phyloP scores from a whole-genome alignment of 2,329 filamentous ascomycete species.

The Thermothelomyces thermophilus region DNA sequence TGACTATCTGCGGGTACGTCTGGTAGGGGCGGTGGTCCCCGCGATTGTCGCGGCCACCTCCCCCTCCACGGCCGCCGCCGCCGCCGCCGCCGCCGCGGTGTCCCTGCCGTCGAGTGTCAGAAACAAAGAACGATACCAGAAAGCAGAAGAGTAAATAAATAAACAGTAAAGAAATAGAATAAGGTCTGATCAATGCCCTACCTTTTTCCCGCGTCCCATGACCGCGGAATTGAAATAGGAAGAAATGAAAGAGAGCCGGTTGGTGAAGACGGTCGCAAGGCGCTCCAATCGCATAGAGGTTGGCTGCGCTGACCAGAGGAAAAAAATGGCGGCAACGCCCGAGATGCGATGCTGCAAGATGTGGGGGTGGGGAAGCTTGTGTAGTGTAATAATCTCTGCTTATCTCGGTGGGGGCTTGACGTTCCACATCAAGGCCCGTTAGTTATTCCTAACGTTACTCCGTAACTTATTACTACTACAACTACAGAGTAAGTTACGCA shows the following conservation, averaged over 20 bases:
- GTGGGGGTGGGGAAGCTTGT: constrained; percentile 24
- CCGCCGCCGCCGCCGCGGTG: constrained; percentile 30
- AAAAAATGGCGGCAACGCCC: constrained; percentile 16
- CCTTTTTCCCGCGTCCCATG: constrained; percentile 25
- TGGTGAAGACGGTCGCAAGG: constrained; percentile 15
- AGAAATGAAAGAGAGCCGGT: constrained; percentile 4
- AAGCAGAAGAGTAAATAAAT: no score
- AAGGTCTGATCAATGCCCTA: constrained; percentile 1
- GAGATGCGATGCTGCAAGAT: constrained; percentile 10
- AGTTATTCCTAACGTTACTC: no score
- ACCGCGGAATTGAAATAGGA: constrained; percentile 11
- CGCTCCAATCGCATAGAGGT: constrained; percentile 21
- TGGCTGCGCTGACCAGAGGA: constrained; percentile 10
- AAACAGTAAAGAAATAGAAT: not conserved
- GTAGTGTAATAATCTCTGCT: no score
- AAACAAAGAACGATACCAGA: not conserved
- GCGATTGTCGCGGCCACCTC: constrained; percentile 30
- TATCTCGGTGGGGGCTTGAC: not conserved
- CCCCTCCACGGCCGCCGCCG: constrained; percentile 24
- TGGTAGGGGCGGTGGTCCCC: constrained; percentile 37
- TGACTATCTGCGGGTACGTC: constrained; percentile 57
- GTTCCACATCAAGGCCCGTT: no score
- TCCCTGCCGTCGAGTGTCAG: constrained; percentile 18
- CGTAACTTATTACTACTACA: no score
- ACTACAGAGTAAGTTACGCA: no score